Evolutionary conservation across 352 stramenopile species (phyloP).

Genomic region (Globisporangium recalcitrans): DNA sequence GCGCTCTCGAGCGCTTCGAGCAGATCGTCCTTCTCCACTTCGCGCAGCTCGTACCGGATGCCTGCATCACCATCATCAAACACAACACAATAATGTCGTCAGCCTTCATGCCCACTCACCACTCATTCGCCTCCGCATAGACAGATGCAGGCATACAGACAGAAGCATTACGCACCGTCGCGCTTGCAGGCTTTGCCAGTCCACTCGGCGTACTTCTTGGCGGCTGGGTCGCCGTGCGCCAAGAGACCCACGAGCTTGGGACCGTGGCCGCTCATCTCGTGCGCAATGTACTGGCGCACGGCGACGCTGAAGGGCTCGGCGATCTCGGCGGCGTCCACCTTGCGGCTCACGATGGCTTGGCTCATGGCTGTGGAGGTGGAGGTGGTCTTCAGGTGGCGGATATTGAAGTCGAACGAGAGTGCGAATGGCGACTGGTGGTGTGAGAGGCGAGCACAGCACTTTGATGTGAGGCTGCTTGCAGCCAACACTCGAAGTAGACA

Average conservation of each 20-base stretch:
- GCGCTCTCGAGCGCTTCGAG: conserved; percentile 90
- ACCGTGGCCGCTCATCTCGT: conserved; percentile 69
- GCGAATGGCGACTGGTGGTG: conserved; percentile 8
- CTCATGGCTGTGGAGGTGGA: neutral
- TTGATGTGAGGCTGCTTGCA: neutral
- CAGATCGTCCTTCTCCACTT: conserved; percentile 91
- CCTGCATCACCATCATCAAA: conserved; percentile 17
- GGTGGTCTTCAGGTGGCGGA: neutral
- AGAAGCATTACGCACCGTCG: conserved; percentile 50
- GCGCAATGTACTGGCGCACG: conserved; percentile 76
- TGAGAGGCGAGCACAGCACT: neutral
- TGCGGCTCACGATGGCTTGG: conserved; percentile 22
- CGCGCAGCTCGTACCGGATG: conserved; percentile 95
- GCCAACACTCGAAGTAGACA: too few relatives aligned
- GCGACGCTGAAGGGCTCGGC: conserved; percentile 84
- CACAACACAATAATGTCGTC: neutral
- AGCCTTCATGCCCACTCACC: neutral
- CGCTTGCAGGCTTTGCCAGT: conserved; percentile 91
- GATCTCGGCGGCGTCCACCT: conserved; percentile 80
- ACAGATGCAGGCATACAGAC: neutral
- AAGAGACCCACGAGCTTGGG: conserved; percentile 90
- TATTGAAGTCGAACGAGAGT: neutral
- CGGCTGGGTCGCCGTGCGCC: conserved; percentile 92
- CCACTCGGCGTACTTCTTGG: conserved; percentile 96
- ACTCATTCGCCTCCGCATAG: neutral